Evolutionary conservation across 768 basidiomycete genomes (phyloP), one percentile per base, ranked within the genome.

Genomic region (Boletus edulis): DNA sequence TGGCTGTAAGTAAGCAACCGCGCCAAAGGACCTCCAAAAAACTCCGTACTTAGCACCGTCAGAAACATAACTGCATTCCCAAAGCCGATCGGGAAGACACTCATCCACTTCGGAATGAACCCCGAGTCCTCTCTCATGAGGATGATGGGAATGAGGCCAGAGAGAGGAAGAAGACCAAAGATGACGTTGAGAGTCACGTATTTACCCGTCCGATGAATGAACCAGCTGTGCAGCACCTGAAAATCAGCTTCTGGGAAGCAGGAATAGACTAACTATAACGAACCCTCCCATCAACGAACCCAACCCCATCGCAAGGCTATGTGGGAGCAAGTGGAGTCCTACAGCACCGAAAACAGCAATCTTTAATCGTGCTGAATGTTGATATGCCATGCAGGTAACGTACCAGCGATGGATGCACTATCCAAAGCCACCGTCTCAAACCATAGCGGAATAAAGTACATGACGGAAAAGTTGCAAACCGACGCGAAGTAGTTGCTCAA

Each of bases 81-180:
- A 40, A 56, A 56, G 8, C 56, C 60, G 8, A 65, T 40, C 7
- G 63, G 63, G 24, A 64, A 51, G 32, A 60, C 35, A n/a, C 55
- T 56, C 2, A 62, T 20, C 55, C 62, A 63, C 29, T 59, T 52
- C 12, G 17, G 20, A 5, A 54, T 20, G 40, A 52, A 43, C 4
- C 45, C 40, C 3, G 60, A 61, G 22, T 56, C 38, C 22, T 54
- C 61, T 13, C 20, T 47, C 37, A 58, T 46, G 18, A 54, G 34
- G 32, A 55, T 41, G 50, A 62, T 51, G 24, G 53, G 47, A 17
- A 62, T 20, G n/a, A 54, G 18, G 10, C 57, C 61, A 43, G 12
- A 42, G 15, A 62, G 38, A 14, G 51, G 60, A 49, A 62, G 17
- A 29, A 55, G n/a, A 14, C 61, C 56, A 32, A 41, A 62, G 32